A percentile compares a stretch with the other conserved stretches of the same genome.
phyloP scores from a whole-genome alignment of 352 stramenopile species.

The Phytophthora brassicae region DNA sequence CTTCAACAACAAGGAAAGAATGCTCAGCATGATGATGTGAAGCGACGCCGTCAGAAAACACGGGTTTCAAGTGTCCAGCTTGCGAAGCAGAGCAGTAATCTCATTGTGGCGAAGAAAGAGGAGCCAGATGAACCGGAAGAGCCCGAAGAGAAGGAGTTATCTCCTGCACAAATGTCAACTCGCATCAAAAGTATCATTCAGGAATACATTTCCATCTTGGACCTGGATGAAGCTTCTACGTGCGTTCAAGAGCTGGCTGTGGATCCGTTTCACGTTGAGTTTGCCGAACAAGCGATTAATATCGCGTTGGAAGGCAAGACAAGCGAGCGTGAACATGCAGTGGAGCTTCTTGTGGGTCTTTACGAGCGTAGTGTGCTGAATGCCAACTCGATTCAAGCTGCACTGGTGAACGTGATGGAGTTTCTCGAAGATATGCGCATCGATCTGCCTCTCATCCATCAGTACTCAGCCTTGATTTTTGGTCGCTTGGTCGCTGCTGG shows the following conservation, averaged over 20 bases:
- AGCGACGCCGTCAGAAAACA: slow-evolving; percentile 71
- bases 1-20: slow-evolving; percentile 87
- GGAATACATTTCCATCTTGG: slow-evolving; percentile 79
- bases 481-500: slow-evolving; percentile 72
- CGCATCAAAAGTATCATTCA: slow-evolving; percentile 89
- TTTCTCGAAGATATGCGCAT: slow-evolving; percentile 88
- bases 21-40: slow-evolving; percentile 82
- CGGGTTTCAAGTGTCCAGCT: slow-evolving; percentile 79
- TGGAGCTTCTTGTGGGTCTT: slow-evolving; percentile 74
- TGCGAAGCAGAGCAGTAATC: slow-evolving; percentile 77
- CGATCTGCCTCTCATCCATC: slow-evolving; percentile 80
- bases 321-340: slow-evolving; percentile 60
- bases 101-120: slow-evolving; percentile 64
- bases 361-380: slow-evolving; percentile 71
- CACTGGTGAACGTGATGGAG: slow-evolving; percentile 70
- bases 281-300: slow-evolving; percentile 75
- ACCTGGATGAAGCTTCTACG: slow-evolving; percentile 71
- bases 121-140: slow-evolving; percentile 31
- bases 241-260: slow-evolving; percentile 73
- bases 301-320: slow-evolving; percentile 76
- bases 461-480: slow-evolving; percentile 77
- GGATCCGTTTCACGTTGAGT: slow-evolving; percentile 52
- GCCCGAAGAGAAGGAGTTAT: slow-evolving; percentile 20
- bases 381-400: slow-evolving; percentile 71
- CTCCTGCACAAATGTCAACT: slow-evolving; percentile 51